Conservation (phyloP, 1,284 basidiomycete genomes). For the Tilletiopsis washingtonensis region DNA sequence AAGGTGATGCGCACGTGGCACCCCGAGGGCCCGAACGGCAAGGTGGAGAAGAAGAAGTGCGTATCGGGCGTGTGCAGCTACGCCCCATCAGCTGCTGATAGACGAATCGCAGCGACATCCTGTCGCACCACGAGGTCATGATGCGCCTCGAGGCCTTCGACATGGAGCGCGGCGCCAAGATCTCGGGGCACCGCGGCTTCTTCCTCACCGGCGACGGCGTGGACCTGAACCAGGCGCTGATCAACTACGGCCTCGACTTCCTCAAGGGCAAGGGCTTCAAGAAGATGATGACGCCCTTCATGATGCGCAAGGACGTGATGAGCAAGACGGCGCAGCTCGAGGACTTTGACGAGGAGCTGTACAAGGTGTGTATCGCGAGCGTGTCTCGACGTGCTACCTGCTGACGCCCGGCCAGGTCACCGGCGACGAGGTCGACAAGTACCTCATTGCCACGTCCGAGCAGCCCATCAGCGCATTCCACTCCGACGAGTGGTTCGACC, state of each 20-base stretch:
- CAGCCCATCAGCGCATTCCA: slow-evolving; percentile 95
- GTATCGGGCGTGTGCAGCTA: neutral
- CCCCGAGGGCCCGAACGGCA: slow-evolving; percentile 65
- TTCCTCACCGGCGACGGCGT: slow-evolving; percentile 92
- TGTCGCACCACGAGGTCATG: slow-evolving; percentile 94
- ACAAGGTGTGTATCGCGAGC: slow-evolving; percentile 60
- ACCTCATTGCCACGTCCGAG: slow-evolving; percentile 96
- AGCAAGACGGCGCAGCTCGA: slow-evolving; percentile 93
- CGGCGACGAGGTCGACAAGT: slow-evolving; percentile 85
- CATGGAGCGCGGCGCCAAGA: slow-evolving; percentile 79
- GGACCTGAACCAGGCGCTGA: slow-evolving; percentile 92
- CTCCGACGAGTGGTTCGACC: slow-evolving; percentile 94
- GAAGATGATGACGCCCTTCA: slow-evolving; percentile 94
- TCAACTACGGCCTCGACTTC: slow-evolving; percentile 91
- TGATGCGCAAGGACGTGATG: slow-evolving; percentile 98
- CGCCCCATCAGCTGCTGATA: neutral
- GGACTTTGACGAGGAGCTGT: slow-evolving; percentile 96
- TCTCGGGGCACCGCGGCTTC: slow-evolving; percentile 90
- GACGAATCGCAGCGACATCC: too few species aligned
- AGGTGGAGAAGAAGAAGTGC: slow-evolving; percentile 51
- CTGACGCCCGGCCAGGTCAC: slow-evolving; percentile 57
- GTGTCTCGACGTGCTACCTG: neutral
- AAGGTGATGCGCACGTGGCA: slow-evolving; percentile 72
- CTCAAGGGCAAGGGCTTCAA: slow-evolving; percentile 73
- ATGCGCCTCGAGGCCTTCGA: slow-evolving; percentile 89